Evolutionary conservation across 78 protist species (phyloP), one percentile per base, ranked within the genome.

Genomic region (Dictyostelium purpureum): DNA sequence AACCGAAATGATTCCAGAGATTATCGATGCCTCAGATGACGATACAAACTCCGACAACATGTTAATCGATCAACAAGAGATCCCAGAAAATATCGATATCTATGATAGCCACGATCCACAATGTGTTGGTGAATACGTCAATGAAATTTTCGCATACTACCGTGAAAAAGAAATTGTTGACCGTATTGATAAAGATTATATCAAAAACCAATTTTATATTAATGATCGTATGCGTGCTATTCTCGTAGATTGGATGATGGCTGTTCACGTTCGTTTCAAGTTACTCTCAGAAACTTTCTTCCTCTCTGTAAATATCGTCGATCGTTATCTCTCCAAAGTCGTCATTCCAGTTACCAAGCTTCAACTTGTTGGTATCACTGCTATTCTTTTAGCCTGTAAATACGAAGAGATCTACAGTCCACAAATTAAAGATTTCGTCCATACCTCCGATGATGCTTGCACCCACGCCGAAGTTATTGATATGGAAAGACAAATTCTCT

Each of bases 321-420:
- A 98, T 71, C 92, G 98, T 54, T 98, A 80, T 81, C 94, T 98
- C 63, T 7, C 79, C 19, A 51, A 24, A 45, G 69, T 43, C 3
- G 63, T 12, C 38, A 77, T 80, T 73, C 78, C 96, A 37, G 57
- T 87, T 0, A 38, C 38, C 31, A 63, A 77, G 43, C 77, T 98
- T 35, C 99, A 98, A 87, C 94, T 99, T 14, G 98, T 98, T 19
- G 99, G 99, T 47, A 93, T 98, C 71, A 95, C 99, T 19, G 66
- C 98, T 18, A 97, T 98, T 95, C 94, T 97, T 74, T 80, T 99
- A 42, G 99, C 99, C 28, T 87, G 98, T 66, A 99, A 99, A 93
- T 98, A 94, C 94, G 99, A 99, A 78, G 99, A 99, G 94, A 97
- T 98, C 80, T 98, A 92, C 81, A 65, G 99, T 21, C 99, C 99